Percentiles rank a stretch among this genome's conserved stretches.
These are phyloP conservation scores for Kandelia obovata DNA, from an alignment of 345 rosid genomes.

Conservation along the genomic window DNA sequence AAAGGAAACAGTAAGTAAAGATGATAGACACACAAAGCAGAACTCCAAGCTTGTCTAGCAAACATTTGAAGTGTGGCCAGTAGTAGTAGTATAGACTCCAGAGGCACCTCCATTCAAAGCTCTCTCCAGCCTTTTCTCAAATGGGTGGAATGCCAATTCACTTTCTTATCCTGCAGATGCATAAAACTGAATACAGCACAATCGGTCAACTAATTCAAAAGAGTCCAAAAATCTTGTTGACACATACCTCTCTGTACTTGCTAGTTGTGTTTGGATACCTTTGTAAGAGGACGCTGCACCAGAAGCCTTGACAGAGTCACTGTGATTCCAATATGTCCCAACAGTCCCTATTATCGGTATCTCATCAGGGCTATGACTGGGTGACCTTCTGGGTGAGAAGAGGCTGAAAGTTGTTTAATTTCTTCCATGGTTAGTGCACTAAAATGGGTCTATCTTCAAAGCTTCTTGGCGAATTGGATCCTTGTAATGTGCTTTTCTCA, in stretches of 20 bases:
- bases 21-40: background rate
- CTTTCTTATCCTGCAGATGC: conserved; percentile 76
- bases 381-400: conserved; percentile 80
- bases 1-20: background rate
- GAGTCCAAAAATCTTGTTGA: conserved; percentile 13
- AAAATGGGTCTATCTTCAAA: conserved; percentile 80
- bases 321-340: conserved; percentile 72
- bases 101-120: conserved; percentile 53
- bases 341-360: conserved; percentile 82
- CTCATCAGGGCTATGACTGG: conserved; percentile 72
- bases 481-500: conserved; percentile 37
- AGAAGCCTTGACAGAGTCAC: conserved; percentile 30
- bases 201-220: conserved; percentile 6
- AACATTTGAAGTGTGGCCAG: background rate
- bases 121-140: conserved; percentile 88
- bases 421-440: conserved; percentile 84
- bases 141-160: conserved; percentile 89
- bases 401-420: conserved; percentile 65
- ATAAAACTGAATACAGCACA: conserved; percentile 14
- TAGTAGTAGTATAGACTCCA: background rate
- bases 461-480: conserved; percentile 47
- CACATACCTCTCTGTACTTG: conserved; percentile 85
- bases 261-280: conserved; percentile 86
- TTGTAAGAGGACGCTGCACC: conserved; percentile 57
- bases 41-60: background rate